Evolutionary conservation across 805 yeast species (phyloP).

Genomic region (Zygotorulaspora danielsina): DNA sequence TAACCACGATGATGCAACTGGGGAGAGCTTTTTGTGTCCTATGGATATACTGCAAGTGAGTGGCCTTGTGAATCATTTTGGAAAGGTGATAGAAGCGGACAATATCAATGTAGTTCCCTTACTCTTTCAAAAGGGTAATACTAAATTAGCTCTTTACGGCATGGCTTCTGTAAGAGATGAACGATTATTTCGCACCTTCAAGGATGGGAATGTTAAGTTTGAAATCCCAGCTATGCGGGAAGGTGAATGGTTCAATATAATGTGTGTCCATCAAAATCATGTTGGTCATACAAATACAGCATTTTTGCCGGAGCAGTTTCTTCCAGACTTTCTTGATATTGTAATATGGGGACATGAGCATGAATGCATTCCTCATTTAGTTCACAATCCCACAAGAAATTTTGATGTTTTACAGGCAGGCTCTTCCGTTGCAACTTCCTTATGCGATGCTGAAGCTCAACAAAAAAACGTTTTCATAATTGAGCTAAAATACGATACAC

Average conservation of each 20-base stretch:
- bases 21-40: slow-evolving; percentile 76
- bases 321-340: slow-evolving; percentile 78
- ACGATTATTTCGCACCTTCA: slow-evolving; percentile 72
- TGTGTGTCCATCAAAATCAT: slow-evolving; percentile 92
- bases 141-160: slow-evolving; percentile 84
- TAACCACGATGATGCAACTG: slow-evolving; percentile 95
- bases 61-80: slow-evolving; percentile 87
- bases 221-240: slow-evolving; percentile 57
- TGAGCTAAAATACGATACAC: slow-evolving; percentile 54
- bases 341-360: slow-evolving; percentile 98
- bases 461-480: slow-evolving; percentile 72
- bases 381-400: slow-evolving; percentile 48
- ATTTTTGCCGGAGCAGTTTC: slow-evolving; percentile 75
- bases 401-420: slow-evolving; percentile 89
- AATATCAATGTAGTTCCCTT: slow-evolving; percentile 70
- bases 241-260: slow-evolving; percentile 74
- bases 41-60: slow-evolving; percentile 76
- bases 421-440: slow-evolving; percentile 86
- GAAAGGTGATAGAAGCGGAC: slow-evolving; percentile 72
- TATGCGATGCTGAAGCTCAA: slow-evolving; percentile 77
- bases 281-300: slow-evolving; percentile 74
- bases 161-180: slow-evolving; percentile 87
- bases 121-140: slow-evolving; percentile 73
- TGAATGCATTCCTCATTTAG: slow-evolving; percentile 76
- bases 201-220: slow-evolving; percentile 76